Conservation (phyloP, 1,284 basidiomycete genomes). For the Fomitopsis betulina region DNA sequence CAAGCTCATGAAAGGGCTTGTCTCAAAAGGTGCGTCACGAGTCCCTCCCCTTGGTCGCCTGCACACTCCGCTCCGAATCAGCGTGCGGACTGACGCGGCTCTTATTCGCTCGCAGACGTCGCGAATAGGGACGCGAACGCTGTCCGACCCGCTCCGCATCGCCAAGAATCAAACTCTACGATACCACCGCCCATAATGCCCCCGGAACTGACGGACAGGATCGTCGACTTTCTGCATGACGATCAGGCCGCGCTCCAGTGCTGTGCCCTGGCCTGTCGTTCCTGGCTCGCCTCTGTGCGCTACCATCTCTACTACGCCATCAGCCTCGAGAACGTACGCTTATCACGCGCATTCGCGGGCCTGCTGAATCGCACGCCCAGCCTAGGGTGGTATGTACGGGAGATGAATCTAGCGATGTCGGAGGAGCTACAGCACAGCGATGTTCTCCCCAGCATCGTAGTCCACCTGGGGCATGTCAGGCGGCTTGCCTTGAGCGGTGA, state of each 20-base stretch:
- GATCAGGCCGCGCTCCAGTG: conserved; percentile 22
- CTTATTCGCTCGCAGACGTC: background rate
- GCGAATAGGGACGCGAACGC: background rate
- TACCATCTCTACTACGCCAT: conserved; percentile 28
- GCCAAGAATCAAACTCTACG: background rate
- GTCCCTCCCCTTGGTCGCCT: background rate
- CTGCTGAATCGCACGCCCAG: background rate
- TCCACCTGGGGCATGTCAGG: background rate
- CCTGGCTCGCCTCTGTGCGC: conserved; percentile 27
- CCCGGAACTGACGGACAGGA: conserved; percentile 13
- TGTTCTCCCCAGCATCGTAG: background rate
- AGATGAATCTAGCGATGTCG: conserved; percentile 1
- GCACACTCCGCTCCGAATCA: background rate
- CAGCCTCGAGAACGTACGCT: background rate
- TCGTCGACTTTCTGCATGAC: conserved; percentile 22
- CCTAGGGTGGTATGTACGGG: background rate
- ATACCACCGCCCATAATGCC: background rate
- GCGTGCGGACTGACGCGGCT: background rate
- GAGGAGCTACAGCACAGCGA: conserved; percentile 1
- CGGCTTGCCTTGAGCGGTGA: background rate
- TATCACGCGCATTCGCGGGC: background rate
- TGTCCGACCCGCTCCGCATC: background rate
- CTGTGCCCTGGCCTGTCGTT: conserved; percentile 28
- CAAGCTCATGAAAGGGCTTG: background rate
- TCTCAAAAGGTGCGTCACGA: conserved; percentile 2